Evolutionary conservation across 352 stramenopile genomes (phyloP).

Genomic region (Globisporangium takayamanum): DNA sequence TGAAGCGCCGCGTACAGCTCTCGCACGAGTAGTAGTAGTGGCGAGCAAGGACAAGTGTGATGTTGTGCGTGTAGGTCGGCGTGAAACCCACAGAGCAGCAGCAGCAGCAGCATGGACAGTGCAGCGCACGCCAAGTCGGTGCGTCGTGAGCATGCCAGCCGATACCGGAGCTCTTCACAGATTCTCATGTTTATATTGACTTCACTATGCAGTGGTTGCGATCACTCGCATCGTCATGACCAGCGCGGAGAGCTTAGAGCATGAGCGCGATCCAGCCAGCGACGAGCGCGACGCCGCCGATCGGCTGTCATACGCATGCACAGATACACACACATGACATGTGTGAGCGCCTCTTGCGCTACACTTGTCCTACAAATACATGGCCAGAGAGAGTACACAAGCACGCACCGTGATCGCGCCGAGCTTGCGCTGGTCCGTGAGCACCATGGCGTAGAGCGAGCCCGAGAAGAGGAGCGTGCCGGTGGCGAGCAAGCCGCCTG

Average conservation of each 20-base stretch:
- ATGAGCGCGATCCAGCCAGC: constrained; percentile 68
- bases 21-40: too few species aligned
- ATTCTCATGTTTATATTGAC: background rate
- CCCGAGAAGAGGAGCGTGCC: constrained; percentile 75
- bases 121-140: too few species aligned
- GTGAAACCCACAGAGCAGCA: too few species aligned
- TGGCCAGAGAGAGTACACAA: constrained; percentile 5
- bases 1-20: too few species aligned
- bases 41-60: too few species aligned
- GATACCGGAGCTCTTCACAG: too few species aligned
- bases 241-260: constrained; percentile 21
- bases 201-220: background rate
- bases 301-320: constrained; percentile 27
- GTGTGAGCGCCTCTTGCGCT: background rate
- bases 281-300: constrained; percentile 60
- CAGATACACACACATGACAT: too few species aligned
- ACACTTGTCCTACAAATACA: background rate
- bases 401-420: constrained; percentile 59
- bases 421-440: constrained; percentile 68
- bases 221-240: too few species aligned
- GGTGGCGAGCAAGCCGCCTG: constrained; percentile 47
- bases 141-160: too few species aligned
- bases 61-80: too few species aligned
- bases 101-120: too few species aligned
- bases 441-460: constrained; percentile 71